Conservation (phyloP, 345 rosid genomes). For the Heritiera fomes region DNA sequence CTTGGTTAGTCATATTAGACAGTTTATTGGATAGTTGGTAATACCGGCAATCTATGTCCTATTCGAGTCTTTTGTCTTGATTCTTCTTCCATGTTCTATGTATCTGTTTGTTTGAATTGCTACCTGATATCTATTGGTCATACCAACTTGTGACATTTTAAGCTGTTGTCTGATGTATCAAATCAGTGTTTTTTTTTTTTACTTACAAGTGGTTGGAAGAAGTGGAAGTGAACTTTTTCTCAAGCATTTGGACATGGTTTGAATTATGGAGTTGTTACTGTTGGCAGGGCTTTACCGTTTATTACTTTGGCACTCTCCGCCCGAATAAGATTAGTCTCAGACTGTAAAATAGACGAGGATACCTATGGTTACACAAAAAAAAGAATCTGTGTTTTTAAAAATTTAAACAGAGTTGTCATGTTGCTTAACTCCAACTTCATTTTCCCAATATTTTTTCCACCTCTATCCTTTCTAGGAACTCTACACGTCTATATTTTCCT, state of each 20-base stretch:
- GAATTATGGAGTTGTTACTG: too few relatives aligned
- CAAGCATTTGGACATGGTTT: too few relatives aligned
- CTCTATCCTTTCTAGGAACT: not conserved
- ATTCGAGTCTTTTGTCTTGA: not conserved
- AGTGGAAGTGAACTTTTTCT: too few relatives aligned
- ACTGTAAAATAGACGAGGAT: too few relatives aligned
- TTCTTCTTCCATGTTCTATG: conserved; percentile 4
- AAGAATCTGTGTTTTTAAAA: not conserved
- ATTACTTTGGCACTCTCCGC: too few relatives aligned
- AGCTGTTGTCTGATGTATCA: not conserved
- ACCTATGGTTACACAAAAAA: too few relatives aligned
- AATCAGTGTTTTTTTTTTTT: too few relatives aligned
- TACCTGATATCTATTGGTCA: not conserved
- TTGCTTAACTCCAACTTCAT: not conserved
- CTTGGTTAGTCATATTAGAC: not conserved
- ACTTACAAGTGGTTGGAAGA: too few relatives aligned
- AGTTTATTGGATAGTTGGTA: not conserved
- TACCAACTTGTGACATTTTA: not conserved
- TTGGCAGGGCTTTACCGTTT: too few relatives aligned
- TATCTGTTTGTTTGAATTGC: not conserved
- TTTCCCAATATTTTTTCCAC: not conserved
- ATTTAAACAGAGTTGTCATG: not conserved
- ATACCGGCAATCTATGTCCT: not conserved
- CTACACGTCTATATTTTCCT: not conserved
- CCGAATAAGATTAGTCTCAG: too few relatives aligned